phyloP scores from a whole-genome alignment of 208 protist genomes.

The Acanthamoeba healyi region DNA sequence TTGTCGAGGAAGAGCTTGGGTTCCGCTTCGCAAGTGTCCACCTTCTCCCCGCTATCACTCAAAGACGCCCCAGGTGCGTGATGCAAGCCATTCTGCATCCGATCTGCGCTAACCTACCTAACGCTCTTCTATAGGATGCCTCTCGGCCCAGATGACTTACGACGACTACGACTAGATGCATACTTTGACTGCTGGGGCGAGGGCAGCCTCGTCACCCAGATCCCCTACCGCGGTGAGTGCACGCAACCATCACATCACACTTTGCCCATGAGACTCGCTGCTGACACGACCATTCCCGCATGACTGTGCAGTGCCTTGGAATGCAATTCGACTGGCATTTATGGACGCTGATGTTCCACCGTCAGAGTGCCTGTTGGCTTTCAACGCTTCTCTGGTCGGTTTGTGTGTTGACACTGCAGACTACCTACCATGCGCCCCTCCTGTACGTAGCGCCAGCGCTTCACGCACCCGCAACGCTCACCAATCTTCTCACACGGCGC shows the following conservation, averaged over 20 bases:
- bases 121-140: background rate
- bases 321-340: background rate
- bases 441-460: background rate
- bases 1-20: background rate
- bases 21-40: background rate
- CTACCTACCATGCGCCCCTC: constrained; percentile 1
- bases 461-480: background rate
- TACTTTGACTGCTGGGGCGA: constrained; percentile 2
- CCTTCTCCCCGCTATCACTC: background rate
- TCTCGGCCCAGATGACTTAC: constrained; percentile 14
- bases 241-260: background rate
- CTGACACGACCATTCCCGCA: background rate
- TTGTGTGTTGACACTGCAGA: constrained; percentile 13
- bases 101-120: background rate
- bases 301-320: constrained; percentile 38
- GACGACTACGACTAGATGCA: background rate
- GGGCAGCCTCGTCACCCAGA: constrained; percentile 8
- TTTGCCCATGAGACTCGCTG: background rate
- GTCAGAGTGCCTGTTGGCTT: background rate
- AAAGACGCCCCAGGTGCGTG: background rate
- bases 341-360: background rate
- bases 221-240: constrained; percentile 2
- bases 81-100: too few species aligned
- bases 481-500: background rate
- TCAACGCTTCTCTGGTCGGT: constrained; percentile 24